These are phyloP conservation scores for Salix purpurea DNA, from an alignment of 345 rosid species.

Conservation along the genomic window DNA sequence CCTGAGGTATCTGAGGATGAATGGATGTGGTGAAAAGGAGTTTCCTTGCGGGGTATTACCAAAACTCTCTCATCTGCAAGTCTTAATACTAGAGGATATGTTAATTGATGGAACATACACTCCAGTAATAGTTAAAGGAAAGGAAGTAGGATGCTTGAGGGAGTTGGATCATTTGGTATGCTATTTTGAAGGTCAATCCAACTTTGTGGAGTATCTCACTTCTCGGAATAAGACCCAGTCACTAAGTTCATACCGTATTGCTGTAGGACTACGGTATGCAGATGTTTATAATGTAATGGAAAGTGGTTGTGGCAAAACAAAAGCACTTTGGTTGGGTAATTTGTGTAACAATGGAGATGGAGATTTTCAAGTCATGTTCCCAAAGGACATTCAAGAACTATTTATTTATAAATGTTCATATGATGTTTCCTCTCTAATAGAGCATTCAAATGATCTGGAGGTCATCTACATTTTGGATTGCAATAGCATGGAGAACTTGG, in stretches of 20 bases:
- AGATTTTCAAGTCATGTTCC: neutral
- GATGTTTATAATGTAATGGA: fast-evolving
- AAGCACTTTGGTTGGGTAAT: neutral
- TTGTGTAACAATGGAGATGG: neutral
- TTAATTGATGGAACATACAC: fast-evolving
- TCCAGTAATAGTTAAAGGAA: neutral
- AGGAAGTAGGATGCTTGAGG: slow-evolving; percentile 3
- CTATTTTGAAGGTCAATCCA: neutral
- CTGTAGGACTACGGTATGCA: fast-evolving
- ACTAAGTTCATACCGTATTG: fast-evolving
- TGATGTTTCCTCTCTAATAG: neutral
- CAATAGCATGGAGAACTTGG: neutral
- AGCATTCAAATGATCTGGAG: neutral
- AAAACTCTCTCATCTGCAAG: too few relatives aligned
- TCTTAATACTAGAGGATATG: too few relatives aligned
- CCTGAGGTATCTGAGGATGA: fast-evolving
- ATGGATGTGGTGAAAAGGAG: too few relatives aligned
- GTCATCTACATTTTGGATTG: neutral
- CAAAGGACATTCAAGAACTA: neutral
- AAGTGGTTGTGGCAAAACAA: fast-evolving
- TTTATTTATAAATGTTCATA: neutral
- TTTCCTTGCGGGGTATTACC: too few relatives aligned
- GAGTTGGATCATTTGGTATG: neutral
- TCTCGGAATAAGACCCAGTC: neutral
- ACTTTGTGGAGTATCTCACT: fast-evolving